Percentiles rank a stretch among this genome's conserved stretches.
Evolutionary conservation across 176 grass and related monocot genomes (phyloP).

Genomic region (Eremochloa ophiuroides): DNA sequence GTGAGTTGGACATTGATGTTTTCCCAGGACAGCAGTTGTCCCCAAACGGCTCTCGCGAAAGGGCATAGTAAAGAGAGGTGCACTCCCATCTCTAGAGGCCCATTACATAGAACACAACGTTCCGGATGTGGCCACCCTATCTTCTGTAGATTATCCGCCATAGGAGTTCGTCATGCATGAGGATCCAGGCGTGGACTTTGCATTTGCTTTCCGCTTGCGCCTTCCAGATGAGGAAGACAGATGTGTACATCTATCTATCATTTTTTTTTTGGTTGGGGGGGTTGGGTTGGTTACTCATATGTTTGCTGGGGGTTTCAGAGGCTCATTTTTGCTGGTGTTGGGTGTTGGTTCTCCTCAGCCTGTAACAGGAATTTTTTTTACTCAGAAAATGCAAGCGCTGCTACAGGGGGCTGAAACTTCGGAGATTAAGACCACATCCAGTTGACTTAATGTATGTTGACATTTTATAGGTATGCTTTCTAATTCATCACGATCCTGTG

Average conservation of each 20-base stretch:
- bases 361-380: neutral
- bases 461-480: neutral
- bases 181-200: too few species aligned
- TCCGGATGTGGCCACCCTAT: too few species aligned
- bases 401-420: neutral
- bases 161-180: too few species aligned
- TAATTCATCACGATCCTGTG: neutral
- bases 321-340: neutral
- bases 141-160: too few species aligned
- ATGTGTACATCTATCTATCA: neutral
- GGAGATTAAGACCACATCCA: neutral
- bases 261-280: neutral
- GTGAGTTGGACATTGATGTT: too few species aligned
- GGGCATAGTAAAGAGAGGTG: too few species aligned
- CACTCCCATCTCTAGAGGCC: too few species aligned
- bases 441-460: slow-evolving; percentile 20
- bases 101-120: too few species aligned
- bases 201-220: too few species aligned
- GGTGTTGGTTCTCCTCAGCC: neutral
- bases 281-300: neutral
- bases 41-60: too few species aligned
- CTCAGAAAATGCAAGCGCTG: slow-evolving; percentile 18
- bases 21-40: too few species aligned
- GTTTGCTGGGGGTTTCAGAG: neutral
- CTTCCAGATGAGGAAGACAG: too few species aligned